Conservation (phyloP, 352 stramenopile genomes). For the Phytopythium litorale region DNA sequence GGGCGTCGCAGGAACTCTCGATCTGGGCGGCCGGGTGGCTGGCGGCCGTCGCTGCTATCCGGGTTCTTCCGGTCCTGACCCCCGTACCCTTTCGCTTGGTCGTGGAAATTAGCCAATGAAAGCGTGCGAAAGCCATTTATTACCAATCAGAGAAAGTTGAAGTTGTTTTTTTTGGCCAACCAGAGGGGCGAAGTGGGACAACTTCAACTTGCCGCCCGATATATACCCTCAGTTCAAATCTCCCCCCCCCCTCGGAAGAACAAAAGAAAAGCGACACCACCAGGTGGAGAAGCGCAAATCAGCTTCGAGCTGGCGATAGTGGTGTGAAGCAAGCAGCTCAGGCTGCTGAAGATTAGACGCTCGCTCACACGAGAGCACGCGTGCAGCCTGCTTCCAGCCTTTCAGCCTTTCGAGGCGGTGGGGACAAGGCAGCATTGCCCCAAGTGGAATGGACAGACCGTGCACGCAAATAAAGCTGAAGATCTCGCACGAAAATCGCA, state of each 20-base stretch:
- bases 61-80: slow-evolving; percentile 4
- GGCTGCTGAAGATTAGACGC: no score
- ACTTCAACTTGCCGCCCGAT: slow-evolving; percentile 32
- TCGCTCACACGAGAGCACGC: no score
- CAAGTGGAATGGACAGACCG: not conserved
- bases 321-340: not conserved
- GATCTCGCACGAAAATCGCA: not conserved
- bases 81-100: slow-evolving; percentile 3
- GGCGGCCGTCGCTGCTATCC: not conserved
- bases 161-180: slow-evolving; percentile 35
- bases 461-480: not conserved
- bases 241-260: not conserved
- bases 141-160: slow-evolving; percentile 27
- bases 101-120: slow-evolving; percentile 6
- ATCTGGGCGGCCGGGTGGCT: slow-evolving; percentile 1
- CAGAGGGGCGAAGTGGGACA: not conserved
- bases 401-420: no score
- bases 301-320: not conserved
- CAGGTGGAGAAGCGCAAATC: slow-evolving; percentile 1
- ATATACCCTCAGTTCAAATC: not conserved
- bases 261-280: slow-evolving; percentile 5
- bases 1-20: slow-evolving; percentile 12
- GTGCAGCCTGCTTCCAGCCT: no score
- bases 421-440: no score
- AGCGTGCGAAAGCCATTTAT: slow-evolving; percentile 10